phyloP scores from a whole-genome alignment of 306 rosid genomes.

The Rosa rugosa region DNA sequence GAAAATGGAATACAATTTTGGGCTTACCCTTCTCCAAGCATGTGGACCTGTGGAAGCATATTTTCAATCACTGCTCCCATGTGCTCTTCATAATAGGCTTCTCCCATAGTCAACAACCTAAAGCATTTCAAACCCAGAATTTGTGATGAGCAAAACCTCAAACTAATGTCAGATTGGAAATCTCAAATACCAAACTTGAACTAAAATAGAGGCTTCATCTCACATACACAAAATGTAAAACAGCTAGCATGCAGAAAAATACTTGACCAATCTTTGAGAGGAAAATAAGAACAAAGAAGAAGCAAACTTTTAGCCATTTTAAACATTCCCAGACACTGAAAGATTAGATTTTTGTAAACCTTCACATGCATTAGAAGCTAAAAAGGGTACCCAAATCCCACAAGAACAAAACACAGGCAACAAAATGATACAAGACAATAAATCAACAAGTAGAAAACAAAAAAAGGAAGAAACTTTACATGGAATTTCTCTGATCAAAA shows the following conservation, averaged over 20 bases:
- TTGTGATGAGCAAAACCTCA: constrained; percentile 15
- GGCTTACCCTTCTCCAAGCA: constrained; percentile 81
- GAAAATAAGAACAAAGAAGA: not conserved
- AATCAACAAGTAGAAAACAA: constrained; percentile 11
- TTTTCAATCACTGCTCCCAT: constrained; percentile 42
- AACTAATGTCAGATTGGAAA: constrained; percentile 22
- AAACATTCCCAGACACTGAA: constrained; percentile 6
- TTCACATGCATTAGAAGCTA: not conserved
- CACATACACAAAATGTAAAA: not conserved
- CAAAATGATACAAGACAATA: not conserved
- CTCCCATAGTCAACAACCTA: constrained; percentile 76
- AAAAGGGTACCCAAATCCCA: not conserved
- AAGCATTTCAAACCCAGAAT: constrained; percentile 31
- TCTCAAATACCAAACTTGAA: constrained; percentile 4
- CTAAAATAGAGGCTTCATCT: constrained; percentile 16
- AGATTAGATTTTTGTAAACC: constrained; percentile 1
- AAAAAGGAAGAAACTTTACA: constrained; percentile 46
- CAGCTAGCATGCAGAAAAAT: constrained; percentile 2
- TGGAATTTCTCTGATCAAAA: constrained; percentile 54
- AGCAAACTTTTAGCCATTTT: not conserved
- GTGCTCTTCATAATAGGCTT: constrained; percentile 61
- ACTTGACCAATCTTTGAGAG: not conserved
- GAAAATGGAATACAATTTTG: not conserved
- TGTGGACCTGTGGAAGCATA: constrained; percentile 57
- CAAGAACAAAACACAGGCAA: not conserved